Base-by-base conservation (phyloP, 352 stramenopile genomes). In the Pythium vanterpoolii region DNA sequence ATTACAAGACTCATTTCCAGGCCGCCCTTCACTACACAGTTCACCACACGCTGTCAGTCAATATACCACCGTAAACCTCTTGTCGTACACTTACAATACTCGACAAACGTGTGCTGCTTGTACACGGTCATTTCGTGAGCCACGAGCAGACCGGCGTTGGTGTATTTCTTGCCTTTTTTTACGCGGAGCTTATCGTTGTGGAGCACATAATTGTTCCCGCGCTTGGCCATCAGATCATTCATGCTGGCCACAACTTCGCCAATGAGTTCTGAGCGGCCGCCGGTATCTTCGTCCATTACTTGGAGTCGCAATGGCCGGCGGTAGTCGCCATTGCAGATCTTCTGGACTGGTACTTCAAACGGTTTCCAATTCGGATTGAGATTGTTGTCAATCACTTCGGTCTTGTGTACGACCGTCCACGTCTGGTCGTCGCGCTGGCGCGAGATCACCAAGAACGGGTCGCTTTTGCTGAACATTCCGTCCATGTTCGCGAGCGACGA, bases 1-100 rank as follows among this genome's bases (percentile, higher is more conserved):
- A 92, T 68, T 28, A 92, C 69, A 56, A 91, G 38, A 39, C 76
- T 87, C 60, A 98, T 89, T 73, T 98, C 89, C 56, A 96, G 74
- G 21, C 95, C 94, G 45, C 72, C 81, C 23, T 69, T 69, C 48
- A 87, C 77, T 87, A 14, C 2, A 36, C 33, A 38, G n/a, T n/a
- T 38, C 33, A 38, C 16, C 33, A 38, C 11, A 38, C 10, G 16
- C 33, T 18, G 2, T 6, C 36, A 51, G 24, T 27, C 23, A 5
- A 51, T 18, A 21, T 13, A 18, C 26, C 40, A n/a, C 46, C 10
- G 5, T 4, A 30, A 24, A 30, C 9, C 30, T 73, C 77, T 43
- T 66, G 86, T 75, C 66, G 40, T 75, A 89, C 33, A 74, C 77
- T 43, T 66, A 87, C 77, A 68, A 36, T 75, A 89, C 33, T 87